Conservation (phyloP, 2,329 filamentous ascomycete species). For the Clarireedia paspali region DNA sequence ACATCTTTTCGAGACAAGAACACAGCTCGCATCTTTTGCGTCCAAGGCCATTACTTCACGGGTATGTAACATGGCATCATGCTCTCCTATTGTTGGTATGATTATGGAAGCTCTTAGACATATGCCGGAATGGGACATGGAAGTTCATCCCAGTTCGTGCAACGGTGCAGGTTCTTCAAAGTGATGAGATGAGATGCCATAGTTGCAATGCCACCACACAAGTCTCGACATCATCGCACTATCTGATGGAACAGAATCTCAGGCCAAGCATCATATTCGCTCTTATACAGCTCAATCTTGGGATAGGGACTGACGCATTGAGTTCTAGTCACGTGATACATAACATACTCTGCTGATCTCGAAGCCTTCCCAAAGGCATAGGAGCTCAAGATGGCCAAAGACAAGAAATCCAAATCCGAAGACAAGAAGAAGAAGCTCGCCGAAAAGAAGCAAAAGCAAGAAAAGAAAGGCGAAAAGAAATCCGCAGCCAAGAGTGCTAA, state of each 20-base stretch:
- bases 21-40: no score
- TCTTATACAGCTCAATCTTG: neutral
- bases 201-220: no score
- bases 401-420: slow-evolving; percentile 40
- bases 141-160: neutral
- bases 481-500: slow-evolving; percentile 63
- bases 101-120: no score
- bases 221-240: no score
- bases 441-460: slow-evolving; percentile 69
- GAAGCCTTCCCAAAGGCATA: neutral
- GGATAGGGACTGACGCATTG: neutral
- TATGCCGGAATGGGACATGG: neutral
- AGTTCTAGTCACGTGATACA: neutral
- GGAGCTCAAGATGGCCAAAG: slow-evolving; percentile 38
- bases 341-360: neutral
- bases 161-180: neutral
- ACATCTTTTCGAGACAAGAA: no score
- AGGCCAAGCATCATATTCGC: neutral
- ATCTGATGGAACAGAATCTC: neutral
- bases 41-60: no score
- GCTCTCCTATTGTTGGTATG: no score
- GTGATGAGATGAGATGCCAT: neutral
- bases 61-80: no score
- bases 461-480: slow-evolving; percentile 86
- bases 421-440: slow-evolving; percentile 46